Evolutionary conservation across 1,284 basidiomycete genomes (phyloP).

Genomic region (Malassezia yamatoensis): DNA sequence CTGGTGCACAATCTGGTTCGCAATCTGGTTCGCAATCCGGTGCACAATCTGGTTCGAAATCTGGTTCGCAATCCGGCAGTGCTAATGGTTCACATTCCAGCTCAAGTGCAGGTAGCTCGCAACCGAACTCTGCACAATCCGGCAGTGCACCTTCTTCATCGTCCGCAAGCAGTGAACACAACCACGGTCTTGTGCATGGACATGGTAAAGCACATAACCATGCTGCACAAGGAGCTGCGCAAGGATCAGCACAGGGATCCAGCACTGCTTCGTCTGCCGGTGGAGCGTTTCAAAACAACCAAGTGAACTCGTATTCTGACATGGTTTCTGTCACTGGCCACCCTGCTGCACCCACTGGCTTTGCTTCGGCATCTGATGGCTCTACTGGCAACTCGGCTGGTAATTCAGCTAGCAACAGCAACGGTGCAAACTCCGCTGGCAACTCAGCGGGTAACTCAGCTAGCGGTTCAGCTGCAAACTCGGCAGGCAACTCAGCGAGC

Average conservation of each 20-base stretch:
- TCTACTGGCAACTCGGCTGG: too few relatives aligned
- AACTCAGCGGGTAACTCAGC: too few relatives aligned
- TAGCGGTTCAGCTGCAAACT: too few relatives aligned
- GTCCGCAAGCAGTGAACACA: not conserved
- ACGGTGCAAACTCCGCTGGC: too few relatives aligned
- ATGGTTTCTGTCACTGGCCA: not conserved
- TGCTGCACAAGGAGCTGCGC: not conserved
- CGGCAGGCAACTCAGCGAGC: too few relatives aligned
- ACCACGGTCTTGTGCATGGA: constrained; percentile 1
- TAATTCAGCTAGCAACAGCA: not conserved
- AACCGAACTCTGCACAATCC: not conserved
- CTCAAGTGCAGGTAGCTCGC: not conserved
- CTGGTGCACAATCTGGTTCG: not conserved
- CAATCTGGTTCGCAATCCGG: not conserved
- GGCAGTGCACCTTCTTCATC: not conserved
- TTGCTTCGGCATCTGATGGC: not conserved
- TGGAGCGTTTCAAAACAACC: not conserved
- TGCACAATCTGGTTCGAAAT: not conserved
- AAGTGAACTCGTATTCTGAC: not conserved
- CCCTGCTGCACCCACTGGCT: not conserved
- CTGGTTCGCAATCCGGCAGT: not conserved
- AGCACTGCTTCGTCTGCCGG: not conserved
- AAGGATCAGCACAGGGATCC: too few relatives aligned
- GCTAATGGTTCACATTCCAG: not conserved
- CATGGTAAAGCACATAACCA: not conserved